Conservation (phyloP, 83 land plant genomes). For the Larix sibirica region DNA sequence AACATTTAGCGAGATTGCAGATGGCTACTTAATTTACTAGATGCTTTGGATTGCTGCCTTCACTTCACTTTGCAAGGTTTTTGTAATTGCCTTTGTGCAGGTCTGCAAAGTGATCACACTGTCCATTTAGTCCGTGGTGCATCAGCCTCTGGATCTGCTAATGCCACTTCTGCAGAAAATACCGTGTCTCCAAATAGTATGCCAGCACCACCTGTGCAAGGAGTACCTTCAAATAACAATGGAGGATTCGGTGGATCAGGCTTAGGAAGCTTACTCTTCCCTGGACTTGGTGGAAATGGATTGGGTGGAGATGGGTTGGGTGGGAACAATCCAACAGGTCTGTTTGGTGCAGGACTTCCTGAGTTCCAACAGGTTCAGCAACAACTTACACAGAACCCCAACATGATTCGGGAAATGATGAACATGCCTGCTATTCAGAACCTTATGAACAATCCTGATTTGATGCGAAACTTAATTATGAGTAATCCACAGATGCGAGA, state of each 20-base stretch:
- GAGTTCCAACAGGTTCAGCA: constrained; percentile 92
- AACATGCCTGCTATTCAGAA: constrained; percentile 89
- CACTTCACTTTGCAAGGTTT: not conserved
- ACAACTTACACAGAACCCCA: constrained; percentile 91
- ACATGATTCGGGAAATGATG: constrained; percentile 93
- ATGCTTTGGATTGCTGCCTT: not conserved
- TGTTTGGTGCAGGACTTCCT: constrained; percentile 66
- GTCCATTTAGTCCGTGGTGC: constrained; percentile 91
- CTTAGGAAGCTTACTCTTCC: constrained; percentile 48
- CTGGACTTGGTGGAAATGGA: constrained; percentile 39
- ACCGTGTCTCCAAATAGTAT: constrained; percentile 20
- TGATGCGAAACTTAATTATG: constrained; percentile 87
- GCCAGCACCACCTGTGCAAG: constrained; percentile 14
- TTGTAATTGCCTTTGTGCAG: constrained; percentile 31
- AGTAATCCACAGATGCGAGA: constrained; percentile 97
- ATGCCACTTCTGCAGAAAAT: constrained; percentile 25
- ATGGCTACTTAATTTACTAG: not conserved
- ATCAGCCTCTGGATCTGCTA: constrained; percentile 38
- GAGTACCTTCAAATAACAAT: constrained; percentile 22
- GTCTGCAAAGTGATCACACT: constrained; percentile 85
- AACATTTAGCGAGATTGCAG: not conserved
- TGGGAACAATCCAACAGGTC: constrained; percentile 37
- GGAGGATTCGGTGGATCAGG: constrained; percentile 40
- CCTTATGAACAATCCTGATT: constrained; percentile 88
- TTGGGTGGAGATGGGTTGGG: constrained; percentile 21